Evolutionary conservation across 2,329 filamentous ascomycete species (phyloP).

Genomic region (Aspergillus proliferans): DNA sequence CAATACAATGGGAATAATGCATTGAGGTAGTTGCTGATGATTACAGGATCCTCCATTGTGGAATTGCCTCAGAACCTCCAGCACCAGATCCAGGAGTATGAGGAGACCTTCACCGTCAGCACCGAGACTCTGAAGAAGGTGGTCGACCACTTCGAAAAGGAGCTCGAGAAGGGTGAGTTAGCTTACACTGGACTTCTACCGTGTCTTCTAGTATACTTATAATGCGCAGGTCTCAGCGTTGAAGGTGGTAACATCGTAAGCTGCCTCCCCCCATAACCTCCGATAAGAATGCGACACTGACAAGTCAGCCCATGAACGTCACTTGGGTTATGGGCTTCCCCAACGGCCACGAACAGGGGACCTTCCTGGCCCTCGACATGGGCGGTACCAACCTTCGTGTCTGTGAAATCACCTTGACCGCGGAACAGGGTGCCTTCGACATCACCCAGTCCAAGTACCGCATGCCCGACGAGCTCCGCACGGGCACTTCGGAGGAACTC

Average conservation of each 20-base stretch:
- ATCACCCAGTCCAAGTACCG: constrained; percentile 95
- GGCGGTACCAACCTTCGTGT: constrained; percentile 93
- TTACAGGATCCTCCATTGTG: constrained; percentile 70
- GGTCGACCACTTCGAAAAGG: constrained; percentile 78
- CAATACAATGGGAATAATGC: no score
- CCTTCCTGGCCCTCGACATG: constrained; percentile 87
- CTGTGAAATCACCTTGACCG: constrained; percentile 82
- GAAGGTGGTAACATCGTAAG: constrained; percentile 90
- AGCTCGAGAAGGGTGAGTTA: constrained; percentile 71
- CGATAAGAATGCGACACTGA: constrained; percentile 9
- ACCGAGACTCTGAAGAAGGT: constrained; percentile 79
- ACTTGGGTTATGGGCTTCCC: constrained; percentile 93
- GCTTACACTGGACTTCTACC: neutral
- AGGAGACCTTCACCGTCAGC: constrained; percentile 75
- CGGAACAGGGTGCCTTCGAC: constrained; percentile 83
- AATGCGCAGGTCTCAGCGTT: constrained; percentile 63
- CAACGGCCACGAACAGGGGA: constrained; percentile 78
- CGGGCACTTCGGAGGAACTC: constrained; percentile 72
- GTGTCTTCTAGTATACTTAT: neutral
- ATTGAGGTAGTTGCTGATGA: neutral
- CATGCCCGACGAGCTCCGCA: constrained; percentile 89
- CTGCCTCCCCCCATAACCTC: neutral
- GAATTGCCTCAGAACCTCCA: constrained; percentile 83
- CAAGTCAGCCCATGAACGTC: constrained; percentile 82
- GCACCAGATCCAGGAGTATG: constrained; percentile 73